Conservation (phyloP, 164 flowering plant species). For the Chimonanthus praecox region DNA sequence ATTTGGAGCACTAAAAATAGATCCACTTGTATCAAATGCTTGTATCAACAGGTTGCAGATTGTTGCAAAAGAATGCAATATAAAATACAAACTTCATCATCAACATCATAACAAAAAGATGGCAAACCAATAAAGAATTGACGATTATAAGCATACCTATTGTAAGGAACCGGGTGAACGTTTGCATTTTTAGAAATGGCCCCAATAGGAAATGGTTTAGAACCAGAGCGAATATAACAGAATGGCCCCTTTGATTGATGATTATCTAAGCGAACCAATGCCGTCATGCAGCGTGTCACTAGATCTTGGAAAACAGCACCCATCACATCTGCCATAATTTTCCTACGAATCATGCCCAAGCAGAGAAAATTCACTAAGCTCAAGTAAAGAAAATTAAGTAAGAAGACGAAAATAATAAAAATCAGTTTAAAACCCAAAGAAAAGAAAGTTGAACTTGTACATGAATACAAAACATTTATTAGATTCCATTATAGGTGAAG, state of each 20-base stretch:
- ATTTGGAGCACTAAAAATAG: too few species aligned
- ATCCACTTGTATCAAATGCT: too few species aligned
- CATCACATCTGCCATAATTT: constrained; percentile 4
- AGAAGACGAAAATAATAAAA: not conserved
- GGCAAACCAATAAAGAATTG: not conserved
- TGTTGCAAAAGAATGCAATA: too few species aligned
- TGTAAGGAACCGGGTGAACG: not conserved
- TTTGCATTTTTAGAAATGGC: not conserved
- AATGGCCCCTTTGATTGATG: not conserved
- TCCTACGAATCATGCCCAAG: not conserved
- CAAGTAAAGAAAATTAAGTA: not conserved
- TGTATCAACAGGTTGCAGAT: too few species aligned
- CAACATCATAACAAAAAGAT: too few species aligned
- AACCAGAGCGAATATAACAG: constrained; percentile 4
- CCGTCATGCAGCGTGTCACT: not conserved
- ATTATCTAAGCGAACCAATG: not conserved
- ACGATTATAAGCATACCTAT: not conserved
- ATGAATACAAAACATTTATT: not conserved
- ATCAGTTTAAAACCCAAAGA: not conserved
- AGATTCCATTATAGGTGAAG: not conserved
- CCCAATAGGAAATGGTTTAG: not conserved
- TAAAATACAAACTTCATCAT: too few species aligned
- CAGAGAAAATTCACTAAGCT: not conserved
- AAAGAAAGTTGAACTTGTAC: not conserved
- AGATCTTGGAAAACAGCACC: constrained; percentile 3